These are phyloP conservation scores for Populus ilicifolia DNA, from an alignment of 345 rosid species.

Conservation along the genomic window DNA sequence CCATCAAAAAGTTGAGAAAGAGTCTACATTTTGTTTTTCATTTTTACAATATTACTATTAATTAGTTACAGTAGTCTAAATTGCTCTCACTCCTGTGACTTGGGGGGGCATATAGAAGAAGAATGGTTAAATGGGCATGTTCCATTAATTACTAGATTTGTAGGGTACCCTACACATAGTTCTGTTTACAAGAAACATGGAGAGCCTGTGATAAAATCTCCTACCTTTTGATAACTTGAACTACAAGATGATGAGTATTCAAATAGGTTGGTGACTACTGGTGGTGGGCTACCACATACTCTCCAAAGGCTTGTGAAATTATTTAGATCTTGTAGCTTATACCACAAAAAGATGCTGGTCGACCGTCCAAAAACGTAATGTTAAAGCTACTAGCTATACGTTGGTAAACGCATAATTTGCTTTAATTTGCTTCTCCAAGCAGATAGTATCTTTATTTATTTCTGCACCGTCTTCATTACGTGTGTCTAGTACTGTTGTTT, in stretches of 20 bases:
- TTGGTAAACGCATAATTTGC: background rate
- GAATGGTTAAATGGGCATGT: background rate
- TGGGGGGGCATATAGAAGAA: background rate
- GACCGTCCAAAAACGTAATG: background rate
- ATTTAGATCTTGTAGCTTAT: background rate
- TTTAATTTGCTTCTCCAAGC: constrained; percentile 2
- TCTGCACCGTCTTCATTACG: constrained; percentile 18
- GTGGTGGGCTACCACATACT: background rate
- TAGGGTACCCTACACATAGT: background rate
- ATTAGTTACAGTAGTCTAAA: background rate
- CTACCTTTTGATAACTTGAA: background rate
- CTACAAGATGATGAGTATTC: background rate
- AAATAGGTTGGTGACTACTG: background rate
- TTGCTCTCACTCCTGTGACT: background rate
- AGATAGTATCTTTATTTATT: constrained; percentile 13
- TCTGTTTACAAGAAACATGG: background rate
- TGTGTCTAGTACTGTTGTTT: background rate
- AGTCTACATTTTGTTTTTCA: too few relatives aligned
- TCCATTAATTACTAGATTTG: background rate
- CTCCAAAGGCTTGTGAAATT: background rate
- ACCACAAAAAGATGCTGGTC: background rate
- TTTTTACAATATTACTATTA: background rate
- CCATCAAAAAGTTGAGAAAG: background rate
- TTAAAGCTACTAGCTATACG: background rate
- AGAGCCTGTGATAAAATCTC: background rate